phyloP scores from a whole-genome alignment of 2,329 filamentous ascomycete genomes.

The Phaeosphaeriaceae sp. region DNA sequence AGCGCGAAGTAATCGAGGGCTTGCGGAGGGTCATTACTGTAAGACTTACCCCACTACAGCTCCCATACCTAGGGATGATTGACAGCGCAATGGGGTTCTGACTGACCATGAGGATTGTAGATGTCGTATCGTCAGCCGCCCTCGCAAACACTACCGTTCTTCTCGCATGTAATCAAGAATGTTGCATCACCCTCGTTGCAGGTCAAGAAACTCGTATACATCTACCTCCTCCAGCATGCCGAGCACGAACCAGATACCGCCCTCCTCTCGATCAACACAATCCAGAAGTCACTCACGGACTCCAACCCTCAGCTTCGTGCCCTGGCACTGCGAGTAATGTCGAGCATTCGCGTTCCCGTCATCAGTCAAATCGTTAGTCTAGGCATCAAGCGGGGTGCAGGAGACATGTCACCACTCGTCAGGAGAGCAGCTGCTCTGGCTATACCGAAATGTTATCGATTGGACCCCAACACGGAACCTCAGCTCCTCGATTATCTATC shows the following conservation, averaged over 20 bases:
- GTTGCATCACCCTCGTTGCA: slow-evolving; percentile 92
- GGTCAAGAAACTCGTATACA: slow-evolving; percentile 98
- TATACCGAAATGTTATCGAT: slow-evolving; percentile 92
- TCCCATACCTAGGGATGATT: slow-evolving; percentile 2
- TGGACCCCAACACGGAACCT: slow-evolving; percentile 85
- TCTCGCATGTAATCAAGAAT: slow-evolving; percentile 98
- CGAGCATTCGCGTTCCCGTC: slow-evolving; percentile 92
- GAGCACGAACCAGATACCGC: slow-evolving; percentile 96
- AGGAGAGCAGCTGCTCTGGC: slow-evolving; percentile 91
- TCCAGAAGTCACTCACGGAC: slow-evolving; percentile 96
- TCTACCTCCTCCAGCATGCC: slow-evolving; percentile 95
- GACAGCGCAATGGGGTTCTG: slow-evolving; percentile 15
- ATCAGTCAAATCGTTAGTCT: slow-evolving; percentile 97
- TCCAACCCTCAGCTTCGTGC: slow-evolving; percentile 88
- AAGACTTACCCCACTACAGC: slow-evolving; percentile 47
- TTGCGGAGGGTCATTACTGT: slow-evolving; percentile 88
- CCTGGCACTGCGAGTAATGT: slow-evolving; percentile 95
- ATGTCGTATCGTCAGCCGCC: slow-evolving; percentile 92
- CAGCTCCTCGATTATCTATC: slow-evolving; percentile 84
- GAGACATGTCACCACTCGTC: slow-evolving; percentile 93
- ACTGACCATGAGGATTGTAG: slow-evolving; percentile 57
- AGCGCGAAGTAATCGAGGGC: slow-evolving; percentile 91
- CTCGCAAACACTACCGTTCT: slow-evolving; percentile 78
- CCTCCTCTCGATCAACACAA: slow-evolving; percentile 96
- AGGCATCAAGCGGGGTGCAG: slow-evolving; percentile 91